Base-by-base conservation (phyloP, 345 rosid genomes). In the Dimocarpus longan region DNA sequence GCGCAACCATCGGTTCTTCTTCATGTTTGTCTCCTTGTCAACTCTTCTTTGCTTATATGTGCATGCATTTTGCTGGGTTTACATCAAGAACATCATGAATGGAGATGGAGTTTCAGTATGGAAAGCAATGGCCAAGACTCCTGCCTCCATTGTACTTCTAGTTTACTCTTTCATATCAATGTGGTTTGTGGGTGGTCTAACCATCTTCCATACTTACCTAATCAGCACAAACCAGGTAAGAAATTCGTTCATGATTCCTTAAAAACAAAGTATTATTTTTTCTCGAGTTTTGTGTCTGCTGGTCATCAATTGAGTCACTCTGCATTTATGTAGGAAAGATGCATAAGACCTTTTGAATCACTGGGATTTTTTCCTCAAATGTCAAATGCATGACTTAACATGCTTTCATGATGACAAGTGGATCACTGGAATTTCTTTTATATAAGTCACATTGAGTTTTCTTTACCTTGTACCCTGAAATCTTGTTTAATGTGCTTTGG, bases 141-240 rank as follows among this genome's bases (percentile, higher is more conserved):
- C 98, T 43, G 98, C 98, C 74, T 96, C 98, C 77, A 92, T 93
- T 11, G 95, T 80, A 3, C 84, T 96, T n/a, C 72, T 96, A 70
- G 75, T 88, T 80, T 94, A 96, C 88, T 76, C 89, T 59, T 96
- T 94, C 78, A 79, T 94, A 46, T 81, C 80, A 0, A 81, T 92
- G 76, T 96, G 99, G 99, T 96, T 96, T 79, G 99, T 96, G 68
- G 99, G 99, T 84, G 99, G 99, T 54, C 88, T 96, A 67, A 85
- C 93, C 0, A 83, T 91, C 76, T 92, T 94, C 85, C 99, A 96
- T 83, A 83, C 86, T 75, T 94, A 94, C 80, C 92, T 96, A 65
- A 94, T 96, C 71, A 89, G 97, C 76, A 94, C 85, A 82, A 97
- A 97, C 85, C 98, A 97, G 93, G 99, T 93, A 81, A 76, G 59